These are phyloP conservation scores for Beauveria medogensis DNA, from an alignment of 2,329 filamentous ascomycete species.

Conservation along the genomic window DNA sequence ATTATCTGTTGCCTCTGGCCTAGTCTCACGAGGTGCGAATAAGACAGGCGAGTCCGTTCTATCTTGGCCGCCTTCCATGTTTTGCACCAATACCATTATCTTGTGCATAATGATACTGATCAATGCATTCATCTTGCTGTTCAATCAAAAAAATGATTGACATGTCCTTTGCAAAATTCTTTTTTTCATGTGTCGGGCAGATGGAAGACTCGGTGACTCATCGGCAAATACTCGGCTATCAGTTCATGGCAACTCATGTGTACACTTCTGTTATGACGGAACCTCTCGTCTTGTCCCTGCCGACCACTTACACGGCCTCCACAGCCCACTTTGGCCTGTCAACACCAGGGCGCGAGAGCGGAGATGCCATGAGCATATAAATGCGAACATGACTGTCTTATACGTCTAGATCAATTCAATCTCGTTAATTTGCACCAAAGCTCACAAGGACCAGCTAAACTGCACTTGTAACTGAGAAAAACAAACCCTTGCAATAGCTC, in stretches of 20 bases:
- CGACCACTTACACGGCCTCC: neutral
- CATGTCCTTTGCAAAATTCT: neutral
- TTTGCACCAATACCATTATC: neutral
- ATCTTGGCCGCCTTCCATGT: no score
- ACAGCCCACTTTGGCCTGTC: conserved; percentile 1
- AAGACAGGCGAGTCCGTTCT: no score
- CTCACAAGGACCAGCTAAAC: no score
- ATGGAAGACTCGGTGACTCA: neutral
- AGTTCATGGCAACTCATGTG: neutral
- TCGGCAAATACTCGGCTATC: neutral
- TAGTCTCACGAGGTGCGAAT: no score
- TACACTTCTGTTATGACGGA: neutral
- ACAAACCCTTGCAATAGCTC: neutral
- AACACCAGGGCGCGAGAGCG: conserved; percentile 5
- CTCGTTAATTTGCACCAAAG: neutral
- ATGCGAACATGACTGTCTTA: neutral
- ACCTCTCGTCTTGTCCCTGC: neutral
- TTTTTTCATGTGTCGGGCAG: neutral
- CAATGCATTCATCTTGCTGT: no score
- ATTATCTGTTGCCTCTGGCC: no score
- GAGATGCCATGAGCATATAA: neutral
- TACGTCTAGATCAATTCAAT: neutral
- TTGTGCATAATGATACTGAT: neutral
- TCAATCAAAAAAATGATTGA: neutral
- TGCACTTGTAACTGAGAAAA: neutral